Evolutionary conservation across 176 grass and related monocot genomes (phyloP).

Genomic region (Paspalum vaginatum): DNA sequence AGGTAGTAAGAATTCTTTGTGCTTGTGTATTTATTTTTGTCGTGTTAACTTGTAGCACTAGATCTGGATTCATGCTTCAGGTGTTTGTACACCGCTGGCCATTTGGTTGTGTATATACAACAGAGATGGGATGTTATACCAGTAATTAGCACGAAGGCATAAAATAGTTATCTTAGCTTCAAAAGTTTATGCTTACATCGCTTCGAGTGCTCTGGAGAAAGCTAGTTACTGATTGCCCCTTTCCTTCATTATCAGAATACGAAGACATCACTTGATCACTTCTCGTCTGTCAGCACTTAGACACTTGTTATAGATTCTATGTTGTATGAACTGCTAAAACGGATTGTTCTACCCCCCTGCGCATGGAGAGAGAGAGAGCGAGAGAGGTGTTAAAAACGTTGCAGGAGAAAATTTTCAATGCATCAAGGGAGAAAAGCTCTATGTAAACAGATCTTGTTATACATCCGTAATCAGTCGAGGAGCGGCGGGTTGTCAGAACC

Average conservation of each 20-base stretch:
- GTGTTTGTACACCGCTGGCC: conserved; percentile 32
- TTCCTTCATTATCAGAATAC: too few relatives aligned
- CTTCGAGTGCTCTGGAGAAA: not conserved
- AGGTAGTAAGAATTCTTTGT: conserved; percentile 53
- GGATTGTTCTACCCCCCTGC: not conserved
- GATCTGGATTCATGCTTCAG: conserved; percentile 24
- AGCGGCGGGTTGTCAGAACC: conserved; percentile 31
- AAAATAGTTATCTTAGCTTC: not conserved
- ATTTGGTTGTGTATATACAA: conserved; percentile 48
- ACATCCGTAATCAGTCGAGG: too few relatives aligned
- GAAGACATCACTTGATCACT: too few relatives aligned
- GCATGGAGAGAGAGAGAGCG: too few relatives aligned
- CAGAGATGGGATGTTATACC: conserved; percentile 38
- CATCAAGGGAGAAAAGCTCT: not conserved
- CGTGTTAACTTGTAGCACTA: conserved; percentile 31
- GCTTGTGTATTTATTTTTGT: conserved; percentile 56
- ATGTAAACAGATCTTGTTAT: not conserved
- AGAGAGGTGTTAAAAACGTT: not conserved
- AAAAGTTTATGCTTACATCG: not conserved
- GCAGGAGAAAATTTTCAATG: not conserved
- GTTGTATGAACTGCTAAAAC: not conserved
- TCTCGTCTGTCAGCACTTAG: not conserved
- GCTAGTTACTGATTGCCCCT: too few relatives aligned
- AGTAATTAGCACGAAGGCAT: not conserved
- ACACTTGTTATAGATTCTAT: not conserved